Conservation (phyloP, 495 filamentous ascomycete genomes). For the Penicillium ochrochloron region DNA sequence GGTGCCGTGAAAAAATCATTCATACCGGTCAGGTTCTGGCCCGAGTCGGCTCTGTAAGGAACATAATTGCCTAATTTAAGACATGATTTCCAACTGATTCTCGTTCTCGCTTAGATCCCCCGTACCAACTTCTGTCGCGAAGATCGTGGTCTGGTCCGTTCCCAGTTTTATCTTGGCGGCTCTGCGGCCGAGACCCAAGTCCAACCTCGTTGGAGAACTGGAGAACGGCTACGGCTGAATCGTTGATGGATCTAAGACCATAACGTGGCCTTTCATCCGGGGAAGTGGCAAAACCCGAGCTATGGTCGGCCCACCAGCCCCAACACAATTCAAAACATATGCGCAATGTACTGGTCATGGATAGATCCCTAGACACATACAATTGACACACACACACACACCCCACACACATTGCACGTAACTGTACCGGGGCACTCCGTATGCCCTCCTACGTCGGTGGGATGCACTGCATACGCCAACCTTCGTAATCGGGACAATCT, state of each 20-base stretch:
- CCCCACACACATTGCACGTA: neutral
- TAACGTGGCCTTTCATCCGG: constrained; percentile 6
- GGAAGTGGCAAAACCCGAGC: constrained; percentile 7
- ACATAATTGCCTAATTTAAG: neutral
- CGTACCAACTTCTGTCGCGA: constrained; percentile 2
- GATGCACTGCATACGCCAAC: neutral
- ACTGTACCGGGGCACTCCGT: neutral
- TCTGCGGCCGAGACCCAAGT: neutral
- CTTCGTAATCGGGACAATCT: neutral
- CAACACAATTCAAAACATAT: neutral
- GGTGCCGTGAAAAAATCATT: neutral
- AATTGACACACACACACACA: neutral
- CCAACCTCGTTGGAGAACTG: neutral
- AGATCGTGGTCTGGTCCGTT: constrained; percentile 3
- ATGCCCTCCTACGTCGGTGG: neutral
- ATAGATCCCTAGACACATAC: neutral
- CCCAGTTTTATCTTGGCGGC: neutral
- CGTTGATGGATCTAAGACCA: neutral
- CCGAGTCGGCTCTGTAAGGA: neutral
- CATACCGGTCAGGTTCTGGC: neutral
- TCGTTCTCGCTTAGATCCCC: constrained; percentile 4
- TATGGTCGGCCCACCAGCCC: constrained; percentile 5
- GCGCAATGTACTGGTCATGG: constrained; percentile 11
- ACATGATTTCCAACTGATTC: neutral
- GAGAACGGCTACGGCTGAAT: neutral